phyloP scores from a whole-genome alignment of 176 grass and related monocot species.

The Carex parvula region DNA sequence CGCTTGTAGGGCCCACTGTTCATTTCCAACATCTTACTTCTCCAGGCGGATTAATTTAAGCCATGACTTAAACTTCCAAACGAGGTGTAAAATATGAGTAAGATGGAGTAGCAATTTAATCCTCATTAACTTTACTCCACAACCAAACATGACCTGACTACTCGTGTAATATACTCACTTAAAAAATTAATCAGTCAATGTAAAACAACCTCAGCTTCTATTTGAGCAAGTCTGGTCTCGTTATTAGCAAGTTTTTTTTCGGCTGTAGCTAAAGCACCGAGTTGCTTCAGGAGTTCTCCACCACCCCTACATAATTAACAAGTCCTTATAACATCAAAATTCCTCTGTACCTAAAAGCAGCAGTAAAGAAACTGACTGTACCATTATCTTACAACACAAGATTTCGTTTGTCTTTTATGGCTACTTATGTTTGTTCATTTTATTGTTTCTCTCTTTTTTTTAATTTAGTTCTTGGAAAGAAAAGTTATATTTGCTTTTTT shows the following conservation, averaged over 20 bases:
- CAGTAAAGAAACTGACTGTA: conserved; percentile 21
- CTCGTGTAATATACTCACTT: neutral
- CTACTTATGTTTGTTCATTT: neutral
- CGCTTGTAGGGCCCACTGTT: too few species aligned
- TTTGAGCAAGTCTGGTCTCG: conserved; percentile 50
- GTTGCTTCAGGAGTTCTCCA: conserved; percentile 63
- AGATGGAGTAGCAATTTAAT: too few species aligned
- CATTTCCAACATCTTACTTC: too few species aligned
- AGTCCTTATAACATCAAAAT: neutral
- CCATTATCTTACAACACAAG: conserved; percentile 18
- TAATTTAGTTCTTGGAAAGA: neutral
- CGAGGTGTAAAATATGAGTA: too few species aligned
- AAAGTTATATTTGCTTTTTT: conserved; percentile 20
- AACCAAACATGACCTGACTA: neutral
- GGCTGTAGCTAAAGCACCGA: conserved; percentile 67
- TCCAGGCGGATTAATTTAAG: too few species aligned
- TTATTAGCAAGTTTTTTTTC: conserved; percentile 61
- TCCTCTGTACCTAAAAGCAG: neutral
- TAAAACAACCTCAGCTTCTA: conserved; percentile 66
- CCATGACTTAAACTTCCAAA: too few species aligned
- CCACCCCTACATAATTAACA: conserved; percentile 46
- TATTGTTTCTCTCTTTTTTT: neutral
- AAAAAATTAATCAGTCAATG: neutral
- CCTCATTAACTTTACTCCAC: too few species aligned
- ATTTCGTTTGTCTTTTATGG: neutral